These are phyloP conservation scores for Neopestalotiopsis rosae DNA, from an alignment of 2,329 filamentous ascomycete species.

Conservation along the genomic window DNA sequence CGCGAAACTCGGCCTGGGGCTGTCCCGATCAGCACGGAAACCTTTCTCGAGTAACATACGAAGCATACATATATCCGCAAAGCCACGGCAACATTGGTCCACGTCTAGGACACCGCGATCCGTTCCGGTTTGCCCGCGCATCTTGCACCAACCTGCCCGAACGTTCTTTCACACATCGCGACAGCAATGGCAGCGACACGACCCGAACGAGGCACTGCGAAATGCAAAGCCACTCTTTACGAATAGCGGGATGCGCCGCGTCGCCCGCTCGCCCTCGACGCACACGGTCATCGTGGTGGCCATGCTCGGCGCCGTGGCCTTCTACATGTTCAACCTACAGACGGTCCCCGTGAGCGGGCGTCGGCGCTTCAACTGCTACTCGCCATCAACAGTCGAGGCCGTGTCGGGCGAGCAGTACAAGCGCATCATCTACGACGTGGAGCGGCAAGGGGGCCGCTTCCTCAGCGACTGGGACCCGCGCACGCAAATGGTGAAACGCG, in stretches of 20 bases:
- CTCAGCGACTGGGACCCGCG: constrained; percentile 65
- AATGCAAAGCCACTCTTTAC: constrained; percentile 46
- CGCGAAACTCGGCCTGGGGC: not conserved
- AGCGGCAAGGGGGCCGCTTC: constrained; percentile 58
- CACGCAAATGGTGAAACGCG: constrained; percentile 61
- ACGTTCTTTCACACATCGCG: constrained; percentile 22
- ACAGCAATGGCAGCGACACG: constrained; percentile 18
- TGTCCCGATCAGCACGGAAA: not conserved
- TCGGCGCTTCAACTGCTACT: constrained; percentile 74
- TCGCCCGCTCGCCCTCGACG: constrained; percentile 42
- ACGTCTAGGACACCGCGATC: not conserved
- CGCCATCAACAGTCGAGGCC: constrained; percentile 57
- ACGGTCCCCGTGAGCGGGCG: constrained; percentile 75
- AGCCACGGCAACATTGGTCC: not conserved
- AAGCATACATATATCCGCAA: not conserved
- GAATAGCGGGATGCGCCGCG: constrained; percentile 35
- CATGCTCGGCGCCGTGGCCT: constrained; percentile 50
- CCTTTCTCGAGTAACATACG: not conserved
- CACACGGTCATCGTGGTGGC: constrained; percentile 46
- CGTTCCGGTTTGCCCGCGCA: not conserved
- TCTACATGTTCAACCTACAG: constrained; percentile 75
- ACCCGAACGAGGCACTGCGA: constrained; percentile 30
- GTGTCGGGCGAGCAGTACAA: constrained; percentile 60
- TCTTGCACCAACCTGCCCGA: constrained; percentile 12
- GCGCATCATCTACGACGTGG: constrained; percentile 59